phyloP scores from a whole-genome alignment of 768 basidiomycete species.

The Naganishia randhawae region DNA sequence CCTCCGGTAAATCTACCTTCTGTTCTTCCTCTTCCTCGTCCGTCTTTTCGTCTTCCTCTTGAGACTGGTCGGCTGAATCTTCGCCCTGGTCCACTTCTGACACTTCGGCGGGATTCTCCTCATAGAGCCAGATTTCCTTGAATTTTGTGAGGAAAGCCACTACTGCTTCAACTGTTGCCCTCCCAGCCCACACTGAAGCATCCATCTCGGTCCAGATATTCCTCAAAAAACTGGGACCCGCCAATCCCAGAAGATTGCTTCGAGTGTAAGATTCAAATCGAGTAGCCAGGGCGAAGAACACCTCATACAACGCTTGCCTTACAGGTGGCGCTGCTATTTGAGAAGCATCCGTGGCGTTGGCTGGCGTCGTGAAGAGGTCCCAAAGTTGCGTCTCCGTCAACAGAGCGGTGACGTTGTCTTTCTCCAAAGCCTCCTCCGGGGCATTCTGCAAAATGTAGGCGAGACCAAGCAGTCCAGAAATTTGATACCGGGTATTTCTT shows the following conservation, averaged over 20 bases:
- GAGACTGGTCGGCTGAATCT: constrained; percentile 45
- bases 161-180: constrained; percentile 22
- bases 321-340: constrained; percentile 58
- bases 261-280: background rate
- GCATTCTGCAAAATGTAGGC: constrained; percentile 38
- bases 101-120: constrained; percentile 33
- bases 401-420: background rate
- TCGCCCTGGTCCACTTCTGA: constrained; percentile 29
- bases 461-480: constrained; percentile 45
- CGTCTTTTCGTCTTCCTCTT: constrained; percentile 51
- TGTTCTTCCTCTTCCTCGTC: constrained; percentile 51
- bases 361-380: constrained; percentile 24
- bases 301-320: constrained; percentile 66
- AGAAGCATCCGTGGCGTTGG: background rate
- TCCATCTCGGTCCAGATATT: constrained; percentile 72
- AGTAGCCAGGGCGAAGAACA: constrained; percentile 47
- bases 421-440: background rate
- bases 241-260: constrained; percentile 14
- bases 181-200: constrained; percentile 58
- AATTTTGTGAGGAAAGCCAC: constrained; percentile 55
- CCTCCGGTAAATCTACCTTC: constrained; percentile 28
- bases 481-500: constrained; percentile 32
- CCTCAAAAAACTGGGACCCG: constrained; percentile 58
- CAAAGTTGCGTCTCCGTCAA: background rate
- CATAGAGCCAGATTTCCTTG: constrained; percentile 63